Evolutionary conservation across 257 asterid genomes (phyloP).

Genomic region (Ligustrum vulgare): DNA sequence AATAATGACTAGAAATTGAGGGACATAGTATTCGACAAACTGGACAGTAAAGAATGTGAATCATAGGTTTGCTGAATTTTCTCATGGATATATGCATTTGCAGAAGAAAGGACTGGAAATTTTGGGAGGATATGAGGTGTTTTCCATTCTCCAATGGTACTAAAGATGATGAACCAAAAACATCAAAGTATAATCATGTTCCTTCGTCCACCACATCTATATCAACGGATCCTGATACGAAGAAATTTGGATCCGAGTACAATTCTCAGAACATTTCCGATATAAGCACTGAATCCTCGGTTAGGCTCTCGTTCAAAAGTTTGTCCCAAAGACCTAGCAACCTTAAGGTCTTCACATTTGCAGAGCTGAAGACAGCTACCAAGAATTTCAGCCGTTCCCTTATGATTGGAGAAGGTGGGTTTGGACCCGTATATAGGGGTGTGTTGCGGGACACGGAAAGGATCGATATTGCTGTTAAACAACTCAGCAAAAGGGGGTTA

Average conservation of each 20-base stretch:
- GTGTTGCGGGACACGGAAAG: conserved; percentile 39
- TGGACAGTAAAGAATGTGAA: background rate
- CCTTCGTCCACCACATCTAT: conserved; percentile 44
- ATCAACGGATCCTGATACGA: conserved; percentile 53
- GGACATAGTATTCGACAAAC: background rate
- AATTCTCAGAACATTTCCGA: conserved; percentile 63
- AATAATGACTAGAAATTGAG: background rate
- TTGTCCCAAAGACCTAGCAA: conserved; percentile 54
- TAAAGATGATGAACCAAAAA: conserved; percentile 44
- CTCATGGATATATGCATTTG: background rate
- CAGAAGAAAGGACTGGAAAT: conserved; percentile 14
- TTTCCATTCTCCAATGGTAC: conserved; percentile 43
- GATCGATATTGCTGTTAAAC: conserved; percentile 80
- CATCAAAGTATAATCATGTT: conserved; percentile 44
- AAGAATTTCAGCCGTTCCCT: conserved; percentile 72
- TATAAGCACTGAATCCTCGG: conserved; percentile 62
- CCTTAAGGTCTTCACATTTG: conserved; percentile 56
- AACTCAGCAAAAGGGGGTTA: conserved; percentile 87
- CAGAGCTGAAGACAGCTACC: conserved; percentile 71
- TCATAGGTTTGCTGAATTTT: background rate
- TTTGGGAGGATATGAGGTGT: conserved; percentile 57
- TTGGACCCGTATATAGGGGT: conserved; percentile 79
- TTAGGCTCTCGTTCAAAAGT: conserved; percentile 47
- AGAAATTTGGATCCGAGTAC: conserved; percentile 51
- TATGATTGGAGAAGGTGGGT: conserved; percentile 92